A percentile compares a stretch with the other conserved stretches of the same genome.
These are phyloP conservation scores for Spiraea crenata DNA, from an alignment of 331 rosid species.

Conservation along the genomic window DNA sequence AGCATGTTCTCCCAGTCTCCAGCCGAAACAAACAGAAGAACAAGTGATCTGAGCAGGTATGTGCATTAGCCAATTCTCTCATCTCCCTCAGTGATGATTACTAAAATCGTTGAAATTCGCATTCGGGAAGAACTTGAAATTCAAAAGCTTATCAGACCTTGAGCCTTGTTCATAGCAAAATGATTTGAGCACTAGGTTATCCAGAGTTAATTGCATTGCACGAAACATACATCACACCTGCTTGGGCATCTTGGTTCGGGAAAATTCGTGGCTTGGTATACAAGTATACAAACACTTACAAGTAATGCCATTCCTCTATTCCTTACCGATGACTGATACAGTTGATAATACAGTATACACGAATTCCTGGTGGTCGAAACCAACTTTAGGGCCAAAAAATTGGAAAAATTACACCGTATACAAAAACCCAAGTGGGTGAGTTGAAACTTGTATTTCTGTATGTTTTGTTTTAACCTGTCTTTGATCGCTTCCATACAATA, in stretches of 20 bases:
- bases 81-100: too few relatives aligned
- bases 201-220: too few relatives aligned
- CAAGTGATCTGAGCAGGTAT: too few relatives aligned
- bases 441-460: constrained; percentile 3
- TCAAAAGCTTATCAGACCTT: neutral
- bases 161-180: neutral
- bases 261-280: neutral
- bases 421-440: neutral
- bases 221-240: neutral
- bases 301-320: neutral
- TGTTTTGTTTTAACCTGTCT: constrained; percentile 40
- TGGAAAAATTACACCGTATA: constrained; percentile 6
- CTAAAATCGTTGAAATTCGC: too few relatives aligned
- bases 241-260: neutral
- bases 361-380: neutral
- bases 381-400: constrained; percentile 7
- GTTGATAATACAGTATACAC: constrained; percentile 7
- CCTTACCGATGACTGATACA: constrained; percentile 12
- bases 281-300: constrained; percentile 10
- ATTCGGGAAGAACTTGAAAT: neutral
- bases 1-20: too few relatives aligned
- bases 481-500: constrained; percentile 95
- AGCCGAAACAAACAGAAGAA: too few relatives aligned
- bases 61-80: too few relatives aligned
- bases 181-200: too few relatives aligned